Evolutionary conservation across 768 basidiomycete genomes (phyloP).

Genomic region (Leccinellum albellum): DNA sequence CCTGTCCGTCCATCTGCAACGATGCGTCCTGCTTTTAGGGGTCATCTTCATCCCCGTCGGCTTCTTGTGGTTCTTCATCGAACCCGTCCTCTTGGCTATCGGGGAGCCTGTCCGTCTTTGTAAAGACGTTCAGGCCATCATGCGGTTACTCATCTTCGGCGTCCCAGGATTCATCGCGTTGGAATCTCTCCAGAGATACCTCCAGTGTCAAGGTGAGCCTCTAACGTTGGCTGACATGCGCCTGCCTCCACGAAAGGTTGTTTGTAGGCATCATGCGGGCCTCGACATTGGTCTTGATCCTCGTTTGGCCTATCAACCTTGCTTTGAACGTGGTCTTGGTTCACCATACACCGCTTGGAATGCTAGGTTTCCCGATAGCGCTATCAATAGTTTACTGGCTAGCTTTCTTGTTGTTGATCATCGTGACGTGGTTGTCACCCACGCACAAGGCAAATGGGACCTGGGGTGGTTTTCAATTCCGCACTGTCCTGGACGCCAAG

Average conservation of each 20-base stretch:
- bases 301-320: constrained; percentile 65
- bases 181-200: constrained; percentile 73
- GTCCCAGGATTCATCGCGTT: constrained; percentile 75
- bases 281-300: constrained; percentile 59
- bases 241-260: background rate
- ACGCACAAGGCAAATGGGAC: constrained; percentile 54
- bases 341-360: constrained; percentile 57
- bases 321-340: constrained; percentile 57
- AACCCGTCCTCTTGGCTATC: constrained; percentile 57
- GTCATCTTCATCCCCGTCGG: constrained; percentile 59
- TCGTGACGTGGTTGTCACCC: constrained; percentile 48
- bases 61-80: constrained; percentile 60
- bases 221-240: background rate
- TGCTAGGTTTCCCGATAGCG: constrained; percentile 65
- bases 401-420: constrained; percentile 52
- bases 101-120: constrained; percentile 60
- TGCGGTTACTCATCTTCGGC: constrained; percentile 60
- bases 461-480: constrained; percentile 57
- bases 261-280: constrained; percentile 68
- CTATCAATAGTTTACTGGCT: constrained; percentile 70
- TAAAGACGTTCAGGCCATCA: constrained; percentile 57
- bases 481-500: constrained; percentile 40
- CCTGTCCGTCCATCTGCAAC: constrained; percentile 67
- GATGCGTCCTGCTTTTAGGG: constrained; percentile 65
- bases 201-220: constrained; percentile 69